Percentiles rank a stretch among this genome's conserved stretches.
Evolutionary conservation across 371 early-diverging fungal genomes (phyloP).

Genomic region (Mortierella sp.): DNA sequence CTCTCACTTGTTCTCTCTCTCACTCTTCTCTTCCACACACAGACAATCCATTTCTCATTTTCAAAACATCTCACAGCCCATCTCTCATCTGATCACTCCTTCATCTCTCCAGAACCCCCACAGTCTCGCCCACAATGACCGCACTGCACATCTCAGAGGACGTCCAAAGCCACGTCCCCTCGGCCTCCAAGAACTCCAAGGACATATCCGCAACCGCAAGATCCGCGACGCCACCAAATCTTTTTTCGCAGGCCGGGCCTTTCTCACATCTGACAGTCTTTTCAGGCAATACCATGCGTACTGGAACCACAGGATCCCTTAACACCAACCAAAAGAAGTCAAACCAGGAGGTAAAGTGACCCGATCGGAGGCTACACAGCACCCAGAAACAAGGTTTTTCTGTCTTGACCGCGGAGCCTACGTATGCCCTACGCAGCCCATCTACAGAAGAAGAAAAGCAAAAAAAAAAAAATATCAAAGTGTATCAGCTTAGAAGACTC

Average conservation of each 20-base stretch:
- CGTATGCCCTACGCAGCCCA: too few species aligned
- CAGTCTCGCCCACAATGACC: conserved; percentile 7
- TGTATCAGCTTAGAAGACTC: too few species aligned
- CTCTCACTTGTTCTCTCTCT: too few species aligned
- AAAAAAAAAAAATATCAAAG: too few species aligned
- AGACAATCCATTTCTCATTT: too few species aligned
- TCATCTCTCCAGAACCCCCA: neutral
- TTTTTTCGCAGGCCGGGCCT: conserved; percentile 2
- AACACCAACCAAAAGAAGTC: conserved; percentile 50
- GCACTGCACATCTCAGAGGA: conserved; percentile 26
- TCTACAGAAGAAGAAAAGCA: too few species aligned
- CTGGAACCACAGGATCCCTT: conserved; percentile 40
- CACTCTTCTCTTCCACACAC: too few species aligned
- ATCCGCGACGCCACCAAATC: neutral
- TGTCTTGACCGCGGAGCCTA: neutral
- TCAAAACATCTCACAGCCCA: too few species aligned
- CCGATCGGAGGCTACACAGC: too few species aligned
- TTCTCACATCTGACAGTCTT: conserved; percentile 54
- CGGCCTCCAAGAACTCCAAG: conserved; percentile 4
- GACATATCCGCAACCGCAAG: neutral
- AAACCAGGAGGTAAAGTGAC: conserved; percentile 54
- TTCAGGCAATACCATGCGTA: conserved; percentile 62
- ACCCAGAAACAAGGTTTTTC: neutral
- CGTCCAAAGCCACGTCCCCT: conserved; percentile 1
- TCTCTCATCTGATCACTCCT: neutral